Evolutionary conservation across 2,329 filamentous ascomycete genomes (phyloP), one percentile per base, ranked within the genome.

Genomic region (Aspergillus glaucus): DNA sequence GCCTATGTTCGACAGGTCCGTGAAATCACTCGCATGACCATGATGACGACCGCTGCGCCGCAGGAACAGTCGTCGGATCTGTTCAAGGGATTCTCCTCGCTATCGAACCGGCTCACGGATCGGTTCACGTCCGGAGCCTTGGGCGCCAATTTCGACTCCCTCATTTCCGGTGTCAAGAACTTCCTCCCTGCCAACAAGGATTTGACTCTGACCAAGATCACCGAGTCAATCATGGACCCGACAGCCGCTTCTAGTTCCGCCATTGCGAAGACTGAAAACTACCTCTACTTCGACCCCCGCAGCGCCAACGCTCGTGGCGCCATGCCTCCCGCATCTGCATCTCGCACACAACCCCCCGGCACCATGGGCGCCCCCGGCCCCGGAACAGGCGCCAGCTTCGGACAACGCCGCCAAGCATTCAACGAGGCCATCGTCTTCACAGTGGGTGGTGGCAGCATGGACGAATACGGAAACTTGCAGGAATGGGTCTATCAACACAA

Each of bases 221-320:
- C 93, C 37, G 93, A 98, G 69, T 95, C 89, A 1, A 85, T 98
- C 62, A 98, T 98, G 92, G 93, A 98, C 63, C 93, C 93, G 0
- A 80, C 88, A 42, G 83, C 89, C 9, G 92, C 93, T 3, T 89
- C 88, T 3, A 92, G 88, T 5, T 92, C 87, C 22, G 93, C 93
- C 22, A 93, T 98, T 56, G 87, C 89, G 52, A 97, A 95, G 75
- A 97, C 93, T 1, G 93, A 98, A 66, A 86, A 88, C 61, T 98
- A 96, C 63, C 81, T 97, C 26, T 98, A 96, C 76, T 98, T 96
- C 66, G 94, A 98, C 65, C 93, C 93, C 0, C 83, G 92, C 46
- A 94, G 87, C 55, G 88, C 92, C 26, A 95, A 95, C 63, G 93
- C 93, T 0, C 82, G 93, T 42, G 93, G 93, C 21, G 95, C 87